Evolutionary conservation across 2,329 filamentous ascomycete genomes (phyloP).

Genomic region (Zymoseptoria ardabiliae): DNA sequence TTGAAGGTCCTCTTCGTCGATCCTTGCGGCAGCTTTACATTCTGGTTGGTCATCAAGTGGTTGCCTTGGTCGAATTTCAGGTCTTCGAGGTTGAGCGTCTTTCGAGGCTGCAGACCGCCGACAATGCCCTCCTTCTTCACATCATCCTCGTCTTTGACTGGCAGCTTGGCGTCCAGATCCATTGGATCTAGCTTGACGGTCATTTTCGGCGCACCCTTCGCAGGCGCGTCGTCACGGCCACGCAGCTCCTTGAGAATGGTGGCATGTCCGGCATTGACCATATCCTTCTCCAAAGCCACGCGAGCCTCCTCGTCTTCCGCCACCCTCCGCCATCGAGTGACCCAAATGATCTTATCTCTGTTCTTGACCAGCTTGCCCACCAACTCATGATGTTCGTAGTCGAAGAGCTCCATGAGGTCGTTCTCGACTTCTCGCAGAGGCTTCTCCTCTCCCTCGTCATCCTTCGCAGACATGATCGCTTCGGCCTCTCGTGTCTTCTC

Average conservation of each 20-base stretch:
- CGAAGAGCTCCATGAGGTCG: constrained; percentile 95
- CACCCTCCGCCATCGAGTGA: constrained; percentile 75
- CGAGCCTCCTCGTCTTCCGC: constrained; percentile 69
- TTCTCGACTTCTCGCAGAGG: constrained; percentile 91
- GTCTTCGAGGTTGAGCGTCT: constrained; percentile 88
- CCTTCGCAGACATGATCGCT: constrained; percentile 67
- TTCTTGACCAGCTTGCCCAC: constrained; percentile 89
- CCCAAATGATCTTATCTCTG: constrained; percentile 90
- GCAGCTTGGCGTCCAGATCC: constrained; percentile 58
- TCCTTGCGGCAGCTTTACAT: constrained; percentile 85
- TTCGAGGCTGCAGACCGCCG: constrained; percentile 77
- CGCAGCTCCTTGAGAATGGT: constrained; percentile 82
- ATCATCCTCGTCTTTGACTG: constrained; percentile 46
- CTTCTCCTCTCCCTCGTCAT: constrained; percentile 70
- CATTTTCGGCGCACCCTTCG: constrained; percentile 52
- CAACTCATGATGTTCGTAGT: constrained; percentile 91
- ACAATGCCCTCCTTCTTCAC: constrained; percentile 61
- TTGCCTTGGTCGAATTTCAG: constrained; percentile 96
- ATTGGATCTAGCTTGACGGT: constrained; percentile 80
- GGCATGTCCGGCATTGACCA: constrained; percentile 79
- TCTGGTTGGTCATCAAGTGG: constrained; percentile 98
- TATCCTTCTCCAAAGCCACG: constrained; percentile 75
- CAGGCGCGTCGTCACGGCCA: constrained; percentile 57
- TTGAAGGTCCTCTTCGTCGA: constrained; percentile 95
- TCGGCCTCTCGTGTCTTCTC: constrained; percentile 85